phyloP scores from a whole-genome alignment of 1,139 yeast genomes.

The Taphrina populina region DNA sequence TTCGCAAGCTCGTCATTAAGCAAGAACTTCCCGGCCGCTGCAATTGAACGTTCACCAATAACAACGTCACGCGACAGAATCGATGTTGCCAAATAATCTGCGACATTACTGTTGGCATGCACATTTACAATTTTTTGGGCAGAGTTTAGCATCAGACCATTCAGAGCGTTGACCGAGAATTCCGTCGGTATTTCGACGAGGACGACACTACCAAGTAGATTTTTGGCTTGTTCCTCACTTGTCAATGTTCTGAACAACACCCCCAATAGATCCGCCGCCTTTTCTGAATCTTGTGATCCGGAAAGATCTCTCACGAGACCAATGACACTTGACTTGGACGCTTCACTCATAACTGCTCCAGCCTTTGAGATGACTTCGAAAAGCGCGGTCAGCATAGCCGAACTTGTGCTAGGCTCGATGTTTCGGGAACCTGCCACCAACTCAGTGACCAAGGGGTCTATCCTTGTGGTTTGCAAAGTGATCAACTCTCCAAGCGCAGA shows the following conservation, averaged over 20 bases:
- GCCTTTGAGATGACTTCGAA: conserved; percentile 79
- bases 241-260: conserved; percentile 21
- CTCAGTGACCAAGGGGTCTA: conserved; percentile 71
- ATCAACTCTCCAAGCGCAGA: conserved; percentile 82
- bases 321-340: conserved; percentile 67
- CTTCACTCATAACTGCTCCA: conserved; percentile 72
- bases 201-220: conserved; percentile 13
- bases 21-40: conserved; percentile 81
- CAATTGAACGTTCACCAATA: conserved; percentile 72
- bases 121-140: conserved; percentile 14
- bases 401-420: conserved; percentile 52
- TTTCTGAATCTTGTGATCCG: conserved; percentile 2
- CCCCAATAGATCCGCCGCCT: conserved; percentile 26
- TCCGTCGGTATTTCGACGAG: conserved; percentile 17
- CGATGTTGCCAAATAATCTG: conserved; percentile 53
- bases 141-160: conserved; percentile 20
- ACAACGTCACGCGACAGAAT: conserved; percentile 46
- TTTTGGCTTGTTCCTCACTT: conserved; percentile 8
- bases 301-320: conserved; percentile 70
- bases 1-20: conserved; percentile 37
- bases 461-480: conserved; percentile 77
- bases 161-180: conserved; percentile 2
- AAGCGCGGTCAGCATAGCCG: conserved; percentile 82
- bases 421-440: conserved; percentile 35
- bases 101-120: conserved; percentile 44